phyloP scores from a whole-genome alignment of 371 early-diverging fungal genomes.

The Mucor circinelloides region DNA sequence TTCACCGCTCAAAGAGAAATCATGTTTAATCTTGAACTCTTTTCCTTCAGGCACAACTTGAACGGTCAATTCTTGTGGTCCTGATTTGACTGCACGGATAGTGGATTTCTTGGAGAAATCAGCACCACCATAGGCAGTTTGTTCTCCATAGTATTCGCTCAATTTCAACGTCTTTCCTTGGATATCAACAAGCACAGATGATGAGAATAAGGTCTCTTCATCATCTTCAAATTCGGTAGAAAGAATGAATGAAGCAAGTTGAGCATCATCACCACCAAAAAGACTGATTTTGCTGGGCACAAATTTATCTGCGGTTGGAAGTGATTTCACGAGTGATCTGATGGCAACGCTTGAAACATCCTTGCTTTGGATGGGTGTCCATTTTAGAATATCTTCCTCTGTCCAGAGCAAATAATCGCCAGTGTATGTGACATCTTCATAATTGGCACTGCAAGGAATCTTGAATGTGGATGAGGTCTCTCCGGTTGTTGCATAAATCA shows the following conservation, averaged over 20 bases:
- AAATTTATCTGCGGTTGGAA: conserved; percentile 20
- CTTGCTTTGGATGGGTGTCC: conserved; percentile 33
- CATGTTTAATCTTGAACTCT: conserved; percentile 28
- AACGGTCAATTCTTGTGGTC: conserved; percentile 9
- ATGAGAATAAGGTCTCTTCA: background rate
- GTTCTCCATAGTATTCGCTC: conserved; percentile 25
- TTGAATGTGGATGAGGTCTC: conserved; percentile 12
- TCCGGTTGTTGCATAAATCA: conserved; percentile 25
- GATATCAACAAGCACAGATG: conserved; percentile 25
- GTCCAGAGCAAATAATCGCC: conserved; percentile 41
- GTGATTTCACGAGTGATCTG: conserved; percentile 11
- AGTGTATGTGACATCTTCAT: conserved; percentile 20
- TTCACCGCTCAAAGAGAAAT: conserved; percentile 48
- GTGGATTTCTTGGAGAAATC: conserved; percentile 18
- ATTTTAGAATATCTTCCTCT: conserved; percentile 35
- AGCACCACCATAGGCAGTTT: conserved; percentile 23
- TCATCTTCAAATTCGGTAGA: conserved; percentile 12
- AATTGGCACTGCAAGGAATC: conserved; percentile 11
- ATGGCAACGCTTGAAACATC: conserved; percentile 24
- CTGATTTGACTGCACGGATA: conserved; percentile 13
- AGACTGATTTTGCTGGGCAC: conserved; percentile 11
- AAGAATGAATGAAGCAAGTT: conserved; percentile 12
- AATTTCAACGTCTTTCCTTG: conserved; percentile 14
- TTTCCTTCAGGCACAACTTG: conserved; percentile 12
- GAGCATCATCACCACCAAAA: conserved; percentile 2